Evolutionary conservation across 305 asterid genomes (phyloP).

Genomic region (Plantago rigida): DNA sequence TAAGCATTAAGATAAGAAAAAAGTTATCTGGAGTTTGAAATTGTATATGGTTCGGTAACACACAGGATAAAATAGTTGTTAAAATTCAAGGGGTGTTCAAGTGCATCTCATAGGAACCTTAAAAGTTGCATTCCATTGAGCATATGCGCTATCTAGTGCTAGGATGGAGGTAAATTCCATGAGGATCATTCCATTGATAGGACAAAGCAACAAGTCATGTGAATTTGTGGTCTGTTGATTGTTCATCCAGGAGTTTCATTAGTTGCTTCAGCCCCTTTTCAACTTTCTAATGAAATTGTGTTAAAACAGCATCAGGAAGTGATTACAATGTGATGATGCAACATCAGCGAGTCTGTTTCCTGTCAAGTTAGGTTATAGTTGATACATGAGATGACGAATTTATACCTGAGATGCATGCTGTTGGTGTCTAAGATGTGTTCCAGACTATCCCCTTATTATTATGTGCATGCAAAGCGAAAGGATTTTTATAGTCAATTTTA

Average conservation of each 20-base stretch:
- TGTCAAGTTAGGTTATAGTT: not conserved
- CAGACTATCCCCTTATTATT: not conserved
- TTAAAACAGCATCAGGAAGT: not conserved
- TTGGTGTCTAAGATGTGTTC: slow-evolving; percentile 20
- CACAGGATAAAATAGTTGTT: not conserved
- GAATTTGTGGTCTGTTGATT: not conserved
- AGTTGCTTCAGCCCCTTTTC: not conserved
- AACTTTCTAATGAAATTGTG: not conserved
- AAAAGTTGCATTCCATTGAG: not conserved
- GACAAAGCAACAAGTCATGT: not conserved
- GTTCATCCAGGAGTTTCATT: not conserved
- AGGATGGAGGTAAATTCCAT: not conserved
- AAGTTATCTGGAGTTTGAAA: too few relatives aligned
- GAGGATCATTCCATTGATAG: not conserved
- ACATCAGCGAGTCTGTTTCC: not conserved
- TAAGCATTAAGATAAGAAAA: too few relatives aligned
- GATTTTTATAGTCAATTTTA: not conserved
- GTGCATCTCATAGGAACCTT: not conserved
- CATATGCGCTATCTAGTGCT: not conserved
- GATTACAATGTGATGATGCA: not conserved
- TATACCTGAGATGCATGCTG: not conserved
- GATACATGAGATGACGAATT: slow-evolving; percentile 9
- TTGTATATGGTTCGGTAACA: not conserved
- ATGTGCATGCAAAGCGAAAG: not conserved
- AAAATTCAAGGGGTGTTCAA: not conserved